Percentiles rank a stretch among this genome's conserved stretches.
These are phyloP conservation scores for Cephalotrichum gorgonifer DNA, from an alignment of 2,329 filamentous ascomycete genomes.

Conservation along the genomic window DNA sequence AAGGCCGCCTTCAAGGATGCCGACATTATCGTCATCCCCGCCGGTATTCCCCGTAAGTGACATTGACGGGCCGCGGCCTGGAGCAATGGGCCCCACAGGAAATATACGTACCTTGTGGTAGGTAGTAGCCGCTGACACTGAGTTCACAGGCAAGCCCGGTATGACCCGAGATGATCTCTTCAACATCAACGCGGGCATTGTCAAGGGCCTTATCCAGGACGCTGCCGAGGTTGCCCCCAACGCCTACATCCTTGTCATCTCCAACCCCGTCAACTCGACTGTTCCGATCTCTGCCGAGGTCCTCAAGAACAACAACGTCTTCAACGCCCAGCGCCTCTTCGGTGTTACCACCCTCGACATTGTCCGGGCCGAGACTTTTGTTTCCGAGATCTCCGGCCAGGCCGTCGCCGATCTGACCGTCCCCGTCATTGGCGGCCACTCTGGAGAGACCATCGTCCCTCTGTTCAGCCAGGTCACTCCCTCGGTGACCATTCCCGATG, in stretches of 20 bases:
- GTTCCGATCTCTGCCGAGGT: constrained; percentile 97
- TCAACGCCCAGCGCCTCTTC: constrained; percentile 91
- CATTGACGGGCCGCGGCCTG: not conserved
- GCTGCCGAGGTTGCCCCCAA: constrained; percentile 83
- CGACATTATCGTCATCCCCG: constrained; percentile 94
- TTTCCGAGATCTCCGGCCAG: constrained; percentile 74
- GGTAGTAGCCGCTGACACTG: not conserved
- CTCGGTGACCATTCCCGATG: constrained; percentile 66
- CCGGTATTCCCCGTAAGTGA: constrained; percentile 85
- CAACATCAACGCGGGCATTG: constrained; percentile 98
- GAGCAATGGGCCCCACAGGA: not conserved
- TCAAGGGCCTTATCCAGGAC: constrained; percentile 84
- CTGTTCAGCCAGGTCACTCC: constrained; percentile 89
- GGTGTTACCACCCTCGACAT: constrained; percentile 98
- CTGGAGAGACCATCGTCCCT: constrained; percentile 94
- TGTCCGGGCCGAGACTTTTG: constrained; percentile 95
- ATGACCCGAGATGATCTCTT: constrained; percentile 99
- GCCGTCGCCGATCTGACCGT: constrained; percentile 73
- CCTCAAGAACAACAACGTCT: constrained; percentile 84
- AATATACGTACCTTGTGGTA: not conserved
- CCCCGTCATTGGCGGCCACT: constrained; percentile 94
- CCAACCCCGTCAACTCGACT: constrained; percentile 98
- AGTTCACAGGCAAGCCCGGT: constrained; percentile 74
- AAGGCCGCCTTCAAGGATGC: constrained; percentile 84
- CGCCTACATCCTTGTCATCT: constrained; percentile 93